Evolutionary conservation across 768 basidiomycete genomes (phyloP).

Genomic region (Boletellus sp.): DNA sequence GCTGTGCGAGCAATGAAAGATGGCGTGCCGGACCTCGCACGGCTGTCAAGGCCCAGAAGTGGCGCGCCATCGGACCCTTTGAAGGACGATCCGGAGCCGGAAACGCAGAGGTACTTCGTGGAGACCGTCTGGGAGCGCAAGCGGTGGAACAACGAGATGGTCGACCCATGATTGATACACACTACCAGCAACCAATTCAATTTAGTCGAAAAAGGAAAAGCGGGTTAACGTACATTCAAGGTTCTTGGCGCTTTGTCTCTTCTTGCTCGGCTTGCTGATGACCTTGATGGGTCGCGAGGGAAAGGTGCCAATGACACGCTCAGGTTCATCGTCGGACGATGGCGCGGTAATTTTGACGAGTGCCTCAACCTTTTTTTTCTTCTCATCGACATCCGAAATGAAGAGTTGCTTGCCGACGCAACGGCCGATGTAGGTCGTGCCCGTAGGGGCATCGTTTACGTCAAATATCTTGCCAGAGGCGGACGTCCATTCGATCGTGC

Average conservation of each 20-base stretch:
- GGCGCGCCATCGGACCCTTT: conserved; percentile 91
- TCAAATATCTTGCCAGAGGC: conserved; percentile 83
- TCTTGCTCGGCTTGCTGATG: conserved; percentile 97
- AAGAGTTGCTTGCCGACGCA: conserved; percentile 93
- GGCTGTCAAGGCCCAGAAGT: conserved; percentile 75
- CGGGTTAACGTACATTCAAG: conserved; percentile 68
- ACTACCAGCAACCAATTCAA: conserved; percentile 45
- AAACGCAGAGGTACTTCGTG: conserved; percentile 93
- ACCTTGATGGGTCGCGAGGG: conserved; percentile 95
- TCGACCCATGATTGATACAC: conserved; percentile 93
- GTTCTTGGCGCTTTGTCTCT: conserved; percentile 91
- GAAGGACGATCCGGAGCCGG: conserved; percentile 88
- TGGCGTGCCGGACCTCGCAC: conserved; percentile 66
- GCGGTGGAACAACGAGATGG: conserved; percentile 95
- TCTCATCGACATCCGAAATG: conserved; percentile 93
- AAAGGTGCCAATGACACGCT: conserved; percentile 84
- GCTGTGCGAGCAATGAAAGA: conserved; percentile 89
- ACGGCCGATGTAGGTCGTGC: conserved; percentile 87
- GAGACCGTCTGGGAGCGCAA: conserved; percentile 92
- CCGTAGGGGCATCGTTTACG: conserved; percentile 69
- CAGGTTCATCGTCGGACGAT: conserved; percentile 73
- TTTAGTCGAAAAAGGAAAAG: conserved; percentile 10
- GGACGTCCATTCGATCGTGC: conserved; percentile 83
- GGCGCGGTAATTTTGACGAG: conserved; percentile 85
- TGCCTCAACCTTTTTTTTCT: conserved; percentile 93